Evolutionary conservation across 106 monocot species (phyloP).

Genomic region (Dendrobium catenatum): DNA sequence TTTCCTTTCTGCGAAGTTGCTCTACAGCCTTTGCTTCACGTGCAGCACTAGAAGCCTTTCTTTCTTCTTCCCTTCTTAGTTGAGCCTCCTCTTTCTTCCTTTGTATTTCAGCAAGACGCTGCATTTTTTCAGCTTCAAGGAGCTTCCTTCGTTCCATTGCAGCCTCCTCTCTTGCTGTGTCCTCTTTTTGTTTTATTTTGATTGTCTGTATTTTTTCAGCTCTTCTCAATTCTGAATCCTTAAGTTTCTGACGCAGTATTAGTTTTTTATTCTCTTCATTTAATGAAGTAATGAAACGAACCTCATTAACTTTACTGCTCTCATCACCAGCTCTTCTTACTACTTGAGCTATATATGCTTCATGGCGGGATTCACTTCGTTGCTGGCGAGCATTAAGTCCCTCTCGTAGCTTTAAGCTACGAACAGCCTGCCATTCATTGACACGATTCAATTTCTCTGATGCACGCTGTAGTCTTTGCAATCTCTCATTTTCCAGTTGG

Average conservation of each 20-base stretch:
- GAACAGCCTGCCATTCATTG: slow-evolving; percentile 95
- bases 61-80: slow-evolving; percentile 92
- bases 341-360: slow-evolving; percentile 94
- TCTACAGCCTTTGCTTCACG: slow-evolving; percentile 85
- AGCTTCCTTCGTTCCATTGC: slow-evolving; percentile 86
- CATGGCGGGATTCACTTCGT: slow-evolving; percentile 79
- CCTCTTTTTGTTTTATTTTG: slow-evolving; percentile 88
- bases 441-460: slow-evolving; percentile 95
- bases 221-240: slow-evolving; percentile 85
- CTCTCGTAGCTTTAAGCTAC: slow-evolving; percentile 73
- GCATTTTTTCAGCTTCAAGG: slow-evolving; percentile 96
- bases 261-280: slow-evolving; percentile 97
- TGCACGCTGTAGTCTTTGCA: slow-evolving; percentile 79
- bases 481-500: slow-evolving; percentile 86
- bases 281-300: slow-evolving; percentile 95
- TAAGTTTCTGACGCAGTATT: slow-evolving; percentile 85
- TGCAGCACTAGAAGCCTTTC: slow-evolving; percentile 93
- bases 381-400: slow-evolving; percentile 89
- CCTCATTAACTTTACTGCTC: slow-evolving; percentile 97
- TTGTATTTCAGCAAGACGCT: slow-evolving; percentile 86
- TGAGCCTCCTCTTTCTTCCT: slow-evolving; percentile 92
- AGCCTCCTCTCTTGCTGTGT: slow-evolving; percentile 91
- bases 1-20: slow-evolving; percentile 80
- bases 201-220: slow-evolving; percentile 90
- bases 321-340: slow-evolving; percentile 93